Percentiles rank a stretch among this genome's conserved stretches.
phyloP scores from a whole-genome alignment of 495 filamentous ascomycete species.

The Neurospora tetraspora region DNA sequence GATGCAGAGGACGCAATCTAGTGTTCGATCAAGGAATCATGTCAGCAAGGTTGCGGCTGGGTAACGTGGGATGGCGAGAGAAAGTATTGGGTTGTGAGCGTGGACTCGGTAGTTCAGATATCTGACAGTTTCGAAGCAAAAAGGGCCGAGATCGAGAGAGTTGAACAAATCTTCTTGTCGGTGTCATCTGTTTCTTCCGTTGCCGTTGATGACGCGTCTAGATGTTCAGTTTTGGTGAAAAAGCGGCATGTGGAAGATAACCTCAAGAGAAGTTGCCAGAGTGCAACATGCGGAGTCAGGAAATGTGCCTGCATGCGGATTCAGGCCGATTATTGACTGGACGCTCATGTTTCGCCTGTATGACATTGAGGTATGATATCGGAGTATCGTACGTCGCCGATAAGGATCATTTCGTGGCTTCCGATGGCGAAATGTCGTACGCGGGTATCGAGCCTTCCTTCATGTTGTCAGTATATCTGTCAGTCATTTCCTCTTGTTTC shows the following conservation, averaged over 20 bases:
- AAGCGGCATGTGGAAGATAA: not conserved
- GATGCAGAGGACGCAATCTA: not conserved
- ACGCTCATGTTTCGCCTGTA: not conserved
- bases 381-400: not conserved
- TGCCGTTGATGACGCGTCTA: not conserved
- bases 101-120: not conserved
- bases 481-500: not conserved
- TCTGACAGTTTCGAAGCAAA: not conserved
- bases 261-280: accelerated
- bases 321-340: not conserved
- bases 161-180: not conserved
- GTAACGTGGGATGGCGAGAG: not conserved
- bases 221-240: not conserved
- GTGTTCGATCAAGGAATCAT: not conserved
- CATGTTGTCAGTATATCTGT: not conserved
- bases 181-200: not conserved
- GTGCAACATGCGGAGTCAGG: not conserved
- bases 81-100: not conserved
- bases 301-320: not conserved
- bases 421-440: not conserved
- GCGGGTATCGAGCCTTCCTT: not conserved
- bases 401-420: not conserved
- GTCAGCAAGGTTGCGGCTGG: not conserved
- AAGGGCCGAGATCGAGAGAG: not conserved
- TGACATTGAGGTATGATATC: not conserved